Evolutionary conservation across 495 filamentous ascomycete genomes (phyloP), one percentile per base, ranked within the genome.

Genomic region (Penicillium goetzii): DNA sequence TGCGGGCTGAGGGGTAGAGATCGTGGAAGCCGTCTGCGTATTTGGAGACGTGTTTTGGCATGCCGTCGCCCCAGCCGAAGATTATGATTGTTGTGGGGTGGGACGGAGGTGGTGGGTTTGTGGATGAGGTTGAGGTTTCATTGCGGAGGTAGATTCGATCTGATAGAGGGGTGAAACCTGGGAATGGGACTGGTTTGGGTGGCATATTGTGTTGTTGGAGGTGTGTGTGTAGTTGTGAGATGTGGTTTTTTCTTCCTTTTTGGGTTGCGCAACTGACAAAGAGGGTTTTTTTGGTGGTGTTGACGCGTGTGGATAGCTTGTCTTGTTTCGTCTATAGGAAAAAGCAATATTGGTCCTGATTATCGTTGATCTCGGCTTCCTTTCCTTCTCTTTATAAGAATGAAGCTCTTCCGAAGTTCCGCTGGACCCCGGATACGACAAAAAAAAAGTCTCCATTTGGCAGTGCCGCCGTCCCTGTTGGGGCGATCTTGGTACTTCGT

Each of bases 11-110:
- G 0, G 84, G 84, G 60, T 74, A 85, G 11, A 85, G 76, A n/a
- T 74, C 69, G 30, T 75, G 71, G 67, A 78, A 86, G 14, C 84
- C 84, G 23, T 81, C 80, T 26, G 77, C 74, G 59, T 85, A 86
- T 64, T 86, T 86, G 62, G 73, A 61, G n/a, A 86, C 71, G 63
- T 84, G 69, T 54, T 84, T 84, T 0, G 83, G 80, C 21, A 63
- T 71, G 23, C 79, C 82, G 60, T 86, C 83, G 57, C 84, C 84
- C 84, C 84, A 86, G 69, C 80, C 79, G 62, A 81, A 85, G 33
- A 86, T 74, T 19, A 73, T 23, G 43, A 73, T 71, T 6, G 71
- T 71, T 15, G 71, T 73, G 50, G 71, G 71, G 36, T 73, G 63
- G 23, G 71, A 32, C 7, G 66, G 59, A 17, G 68, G 57, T 11